phyloP scores from a whole-genome alignment of 345 rosid genomes.

The Pugionium cornutum region DNA sequence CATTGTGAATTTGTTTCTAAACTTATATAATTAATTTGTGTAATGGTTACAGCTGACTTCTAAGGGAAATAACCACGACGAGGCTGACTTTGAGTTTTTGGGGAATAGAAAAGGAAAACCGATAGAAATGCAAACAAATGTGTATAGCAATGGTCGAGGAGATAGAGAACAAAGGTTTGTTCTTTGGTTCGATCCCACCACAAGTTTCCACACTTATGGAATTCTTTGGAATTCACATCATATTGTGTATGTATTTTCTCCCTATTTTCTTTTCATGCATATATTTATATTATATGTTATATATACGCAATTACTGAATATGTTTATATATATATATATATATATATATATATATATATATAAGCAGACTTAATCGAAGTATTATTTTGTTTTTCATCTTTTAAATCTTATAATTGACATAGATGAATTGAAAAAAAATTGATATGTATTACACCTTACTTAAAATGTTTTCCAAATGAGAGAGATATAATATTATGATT shows the following conservation, averaged over 20 bases:
- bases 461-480: no score
- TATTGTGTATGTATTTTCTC: constrained; percentile 51
- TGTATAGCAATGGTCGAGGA: constrained; percentile 54
- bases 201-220: constrained; percentile 53
- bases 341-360: no score
- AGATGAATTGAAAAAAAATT: no score
- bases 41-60: constrained; percentile 43
- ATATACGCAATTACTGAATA: no score
- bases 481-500: no score
- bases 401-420: no score
- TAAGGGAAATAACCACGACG: constrained; percentile 49
- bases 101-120: constrained; percentile 67
- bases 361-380: no score
- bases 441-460: no score
- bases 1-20: not conserved
- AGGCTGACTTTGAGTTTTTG: constrained; percentile 72
- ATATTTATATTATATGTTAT: not conserved
- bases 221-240: constrained; percentile 72
- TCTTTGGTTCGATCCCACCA: constrained; percentile 71
- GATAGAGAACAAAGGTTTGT: constrained; percentile 55
- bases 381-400: no score
- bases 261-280: not conserved
- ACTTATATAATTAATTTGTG: not conserved
- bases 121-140: constrained; percentile 58
- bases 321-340: no score